Evolutionary conservation across 163 green algal genomes (phyloP).

Genomic region (Scenedesmus sp.): DNA sequence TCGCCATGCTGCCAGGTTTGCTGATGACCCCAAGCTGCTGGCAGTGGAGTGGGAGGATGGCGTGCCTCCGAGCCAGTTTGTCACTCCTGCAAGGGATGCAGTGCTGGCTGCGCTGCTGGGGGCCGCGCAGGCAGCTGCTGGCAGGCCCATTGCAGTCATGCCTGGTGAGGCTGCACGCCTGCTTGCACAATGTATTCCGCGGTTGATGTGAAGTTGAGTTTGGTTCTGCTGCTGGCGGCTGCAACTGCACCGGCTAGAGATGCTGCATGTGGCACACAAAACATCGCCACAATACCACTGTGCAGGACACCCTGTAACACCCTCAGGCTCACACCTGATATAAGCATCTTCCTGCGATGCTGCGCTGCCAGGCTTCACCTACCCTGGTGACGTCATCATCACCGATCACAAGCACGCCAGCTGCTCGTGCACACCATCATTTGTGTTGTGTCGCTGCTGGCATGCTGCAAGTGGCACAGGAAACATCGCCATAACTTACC

Average conservation of each 20-base stretch:
- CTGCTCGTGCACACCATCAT: too few relatives aligned
- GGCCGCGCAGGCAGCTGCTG: slow-evolving; percentile 68
- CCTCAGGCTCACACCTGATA: too few relatives aligned
- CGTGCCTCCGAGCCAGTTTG: slow-evolving; percentile 68
- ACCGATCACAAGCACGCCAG: slow-evolving; percentile 50
- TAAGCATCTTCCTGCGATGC: too few relatives aligned
- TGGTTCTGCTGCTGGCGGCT: background rate
- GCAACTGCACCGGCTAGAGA: background rate
- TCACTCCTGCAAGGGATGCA: slow-evolving; percentile 75
- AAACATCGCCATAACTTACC: too few relatives aligned
- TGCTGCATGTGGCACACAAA: too few relatives aligned
- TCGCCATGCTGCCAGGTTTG: slow-evolving; percentile 51
- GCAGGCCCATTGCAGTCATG: slow-evolving; percentile 46
- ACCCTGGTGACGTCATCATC: slow-evolving; percentile 72
- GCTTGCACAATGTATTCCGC: background rate
- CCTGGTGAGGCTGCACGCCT: background rate
- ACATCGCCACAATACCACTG: too few relatives aligned
- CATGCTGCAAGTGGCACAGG: too few relatives aligned
- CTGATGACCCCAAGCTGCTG: slow-evolving; percentile 79
- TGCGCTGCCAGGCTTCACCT: slow-evolving; percentile 65
- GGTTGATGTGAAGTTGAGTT: background rate
- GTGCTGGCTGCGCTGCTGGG: slow-evolving; percentile 82
- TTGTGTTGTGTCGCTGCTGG: too few relatives aligned
- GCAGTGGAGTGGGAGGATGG: slow-evolving; percentile 85
- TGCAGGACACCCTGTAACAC: too few relatives aligned